These are phyloP conservation scores for Candida morakotiae DNA, from an alignment of 805 yeast species.

Conservation along the genomic window DNA sequence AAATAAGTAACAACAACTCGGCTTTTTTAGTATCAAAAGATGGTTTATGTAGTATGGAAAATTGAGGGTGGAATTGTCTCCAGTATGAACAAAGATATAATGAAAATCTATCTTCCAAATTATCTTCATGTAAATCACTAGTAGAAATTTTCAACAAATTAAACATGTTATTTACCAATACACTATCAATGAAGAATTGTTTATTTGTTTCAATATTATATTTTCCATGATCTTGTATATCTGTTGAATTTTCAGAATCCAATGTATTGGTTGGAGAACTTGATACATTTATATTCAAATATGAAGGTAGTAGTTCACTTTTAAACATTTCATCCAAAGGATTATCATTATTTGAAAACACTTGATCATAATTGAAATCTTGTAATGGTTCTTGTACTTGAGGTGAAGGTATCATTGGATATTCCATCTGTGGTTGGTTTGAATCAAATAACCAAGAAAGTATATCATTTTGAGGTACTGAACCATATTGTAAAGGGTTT, in stretches of 20 bases:
- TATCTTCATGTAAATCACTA: constrained; percentile 18
- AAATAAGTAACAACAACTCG: constrained; percentile 46
- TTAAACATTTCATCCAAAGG: constrained; percentile 36
- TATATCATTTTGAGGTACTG: constrained; percentile 30
- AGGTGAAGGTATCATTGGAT: background rate
- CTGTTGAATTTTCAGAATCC: constrained; percentile 8
- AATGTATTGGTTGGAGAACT: constrained; percentile 32
- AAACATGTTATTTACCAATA: constrained; percentile 29
- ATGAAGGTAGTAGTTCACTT: background rate
- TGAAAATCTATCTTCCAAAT: constrained; percentile 31
- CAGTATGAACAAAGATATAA: constrained; percentile 44
- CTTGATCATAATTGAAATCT: constrained; percentile 22
- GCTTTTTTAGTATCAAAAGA: constrained; percentile 48
- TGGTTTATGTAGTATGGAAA: constrained; percentile 56
- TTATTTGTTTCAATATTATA: constrained; percentile 22
- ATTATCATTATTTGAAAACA: constrained; percentile 32
- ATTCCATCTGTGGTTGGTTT: constrained; percentile 1
- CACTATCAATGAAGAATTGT: constrained; percentile 37
- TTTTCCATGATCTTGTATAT: constrained; percentile 17
- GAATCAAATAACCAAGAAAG: constrained; percentile 36
- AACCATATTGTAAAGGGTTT: constrained; percentile 1
- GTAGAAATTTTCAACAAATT: constrained; percentile 18
- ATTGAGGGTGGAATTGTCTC: constrained; percentile 57
- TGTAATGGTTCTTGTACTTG: background rate
- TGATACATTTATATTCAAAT: constrained; percentile 11